phyloP scores from a whole-genome alignment of 768 basidiomycete genomes.

The Boletus rubescentipes region DNA sequence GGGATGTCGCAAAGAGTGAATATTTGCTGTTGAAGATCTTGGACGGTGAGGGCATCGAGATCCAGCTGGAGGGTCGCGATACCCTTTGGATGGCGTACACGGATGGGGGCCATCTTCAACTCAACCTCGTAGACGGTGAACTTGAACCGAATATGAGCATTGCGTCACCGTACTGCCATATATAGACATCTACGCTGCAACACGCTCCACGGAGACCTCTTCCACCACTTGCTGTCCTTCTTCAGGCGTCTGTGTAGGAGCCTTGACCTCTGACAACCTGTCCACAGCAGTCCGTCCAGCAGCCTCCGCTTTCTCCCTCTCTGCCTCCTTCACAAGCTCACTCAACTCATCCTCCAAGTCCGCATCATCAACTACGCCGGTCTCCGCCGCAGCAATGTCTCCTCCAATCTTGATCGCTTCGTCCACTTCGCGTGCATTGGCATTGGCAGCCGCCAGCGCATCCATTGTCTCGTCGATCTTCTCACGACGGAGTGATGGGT shows the following conservation, averaged over 20 bases:
- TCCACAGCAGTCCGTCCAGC: slow-evolving; percentile 27
- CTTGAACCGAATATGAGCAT: not conserved
- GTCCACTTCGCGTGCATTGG: slow-evolving; percentile 81
- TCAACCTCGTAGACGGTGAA: too few relatives aligned
- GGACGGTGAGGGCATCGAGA: slow-evolving; percentile 61
- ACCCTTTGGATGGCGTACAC: slow-evolving; percentile 84
- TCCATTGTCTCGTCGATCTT: slow-evolving; percentile 86
- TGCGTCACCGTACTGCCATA: slow-evolving; percentile 18
- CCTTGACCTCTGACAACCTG: slow-evolving; percentile 19
- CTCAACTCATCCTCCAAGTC: slow-evolving; percentile 67
- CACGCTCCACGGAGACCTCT: not conserved
- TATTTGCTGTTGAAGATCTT: slow-evolving; percentile 74
- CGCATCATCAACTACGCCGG: slow-evolving; percentile 51
- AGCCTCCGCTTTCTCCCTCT: slow-evolving; percentile 39
- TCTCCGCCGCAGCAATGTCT: slow-evolving; percentile 52
- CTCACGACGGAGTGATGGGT: slow-evolving; percentile 78
- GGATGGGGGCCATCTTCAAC: slow-evolving; percentile 60
- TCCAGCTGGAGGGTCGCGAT: slow-evolving; percentile 74
- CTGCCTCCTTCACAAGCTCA: slow-evolving; percentile 48
- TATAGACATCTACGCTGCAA: slow-evolving; percentile 13
- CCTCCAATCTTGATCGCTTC: slow-evolving; percentile 69
- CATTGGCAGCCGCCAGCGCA: slow-evolving; percentile 77
- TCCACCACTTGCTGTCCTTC: not conserved
- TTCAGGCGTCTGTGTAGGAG: slow-evolving; percentile 14
- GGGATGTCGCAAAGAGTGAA: slow-evolving; percentile 64